phyloP scores from a whole-genome alignment of 2,329 filamentous ascomycete genomes.

The Xylaria multiplex region DNA sequence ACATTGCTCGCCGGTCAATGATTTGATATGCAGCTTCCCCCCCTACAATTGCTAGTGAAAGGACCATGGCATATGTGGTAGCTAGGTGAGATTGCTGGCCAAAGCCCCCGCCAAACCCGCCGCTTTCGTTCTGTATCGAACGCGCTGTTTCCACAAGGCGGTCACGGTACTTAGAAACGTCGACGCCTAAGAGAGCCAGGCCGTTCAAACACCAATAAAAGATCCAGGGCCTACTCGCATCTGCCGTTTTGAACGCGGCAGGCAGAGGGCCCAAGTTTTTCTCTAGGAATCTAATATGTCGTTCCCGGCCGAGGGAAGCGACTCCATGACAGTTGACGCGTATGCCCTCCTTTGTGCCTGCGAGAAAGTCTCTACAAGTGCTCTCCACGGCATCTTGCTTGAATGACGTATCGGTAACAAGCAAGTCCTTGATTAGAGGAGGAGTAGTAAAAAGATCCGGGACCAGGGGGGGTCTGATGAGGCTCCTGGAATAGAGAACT shows the following conservation, averaged over 20 bases:
- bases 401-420: slow-evolving; percentile 74
- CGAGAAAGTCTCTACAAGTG: slow-evolving; percentile 75
- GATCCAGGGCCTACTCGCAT: slow-evolving; percentile 92
- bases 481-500: slow-evolving; percentile 25
- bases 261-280: slow-evolving; percentile 71
- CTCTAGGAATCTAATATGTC: slow-evolving; percentile 71
- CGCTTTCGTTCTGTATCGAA: slow-evolving; percentile 82
- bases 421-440: slow-evolving; percentile 71
- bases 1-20: slow-evolving; percentile 85
- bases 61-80: slow-evolving; percentile 83
- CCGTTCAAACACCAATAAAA: slow-evolving; percentile 90
- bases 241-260: slow-evolving; percentile 74
- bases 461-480: slow-evolving; percentile 49
- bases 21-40: slow-evolving; percentile 77
- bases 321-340: slow-evolving; percentile 76
- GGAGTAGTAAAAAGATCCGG: slow-evolving; percentile 66
- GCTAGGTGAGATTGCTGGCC: slow-evolving; percentile 91
- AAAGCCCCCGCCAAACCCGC: slow-evolving; percentile 94
- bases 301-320: slow-evolving; percentile 74
- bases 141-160: slow-evolving; percentile 78
- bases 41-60: slow-evolving; percentile 82
- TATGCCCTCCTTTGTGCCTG: slow-evolving; percentile 59
- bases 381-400: slow-evolving; percentile 75
- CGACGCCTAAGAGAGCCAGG: slow-evolving; percentile 79
- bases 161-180: slow-evolving; percentile 73